Conservation (phyloP, 2,329 filamentous ascomycete genomes). For the Monilinia fructicola region DNA sequence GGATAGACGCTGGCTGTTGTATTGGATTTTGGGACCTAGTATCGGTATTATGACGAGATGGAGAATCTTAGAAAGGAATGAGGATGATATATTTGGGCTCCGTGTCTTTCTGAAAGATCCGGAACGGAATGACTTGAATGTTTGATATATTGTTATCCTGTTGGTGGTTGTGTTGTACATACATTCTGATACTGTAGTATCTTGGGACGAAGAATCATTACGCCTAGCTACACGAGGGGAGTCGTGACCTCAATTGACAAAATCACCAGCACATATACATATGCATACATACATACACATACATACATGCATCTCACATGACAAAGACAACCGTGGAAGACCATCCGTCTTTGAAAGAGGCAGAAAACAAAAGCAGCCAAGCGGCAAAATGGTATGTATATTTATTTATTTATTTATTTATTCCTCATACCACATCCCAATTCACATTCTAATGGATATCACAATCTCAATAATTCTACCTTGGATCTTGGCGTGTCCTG, state of each 20-base stretch:
- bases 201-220: too few species aligned
- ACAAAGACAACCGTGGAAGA: too few species aligned
- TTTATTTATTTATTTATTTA: too few species aligned
- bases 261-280: background rate
- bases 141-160: background rate
- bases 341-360: too few species aligned
- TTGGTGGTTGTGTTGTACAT: background rate
- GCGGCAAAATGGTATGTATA: too few species aligned
- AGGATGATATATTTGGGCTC: background rate
- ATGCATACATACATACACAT: background rate
- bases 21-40: background rate
- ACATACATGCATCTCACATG: background rate
- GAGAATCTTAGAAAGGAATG: background rate
- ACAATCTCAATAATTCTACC: too few species aligned
- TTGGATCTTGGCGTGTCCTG: too few species aligned
- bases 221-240: too few species aligned
- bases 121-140: background rate
- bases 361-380: background rate
- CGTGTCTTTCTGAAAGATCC: background rate
- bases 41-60: background rate
- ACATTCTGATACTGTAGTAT: background rate
- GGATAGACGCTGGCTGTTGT: background rate
- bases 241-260: background rate
- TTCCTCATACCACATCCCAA: background rate
- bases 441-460: background rate